Conservation (phyloP, 2,329 filamentous ascomycete genomes). For the Penicillium sp. region DNA sequence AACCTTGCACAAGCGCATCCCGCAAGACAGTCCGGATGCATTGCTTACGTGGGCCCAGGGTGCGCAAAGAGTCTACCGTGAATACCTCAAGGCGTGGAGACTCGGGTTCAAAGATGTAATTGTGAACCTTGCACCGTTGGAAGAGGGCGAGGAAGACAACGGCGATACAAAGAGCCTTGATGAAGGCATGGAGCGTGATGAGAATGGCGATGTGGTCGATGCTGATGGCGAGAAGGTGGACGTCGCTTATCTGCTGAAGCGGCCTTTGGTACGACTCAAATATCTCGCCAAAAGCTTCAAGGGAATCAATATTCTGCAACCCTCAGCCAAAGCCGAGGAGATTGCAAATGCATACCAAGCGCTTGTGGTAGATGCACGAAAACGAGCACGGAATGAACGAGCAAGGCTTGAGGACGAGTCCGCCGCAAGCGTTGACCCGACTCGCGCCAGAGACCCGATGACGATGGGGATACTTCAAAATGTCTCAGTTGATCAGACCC, state of each 20-base stretch:
- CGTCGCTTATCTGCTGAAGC: conserved; percentile 87
- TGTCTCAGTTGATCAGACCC: conserved; percentile 69
- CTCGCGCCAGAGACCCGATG: conserved; percentile 72
- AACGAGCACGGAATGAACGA: conserved; percentile 69
- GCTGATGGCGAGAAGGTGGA: conserved; percentile 85
- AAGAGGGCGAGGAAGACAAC: conserved; percentile 58
- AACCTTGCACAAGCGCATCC: conserved; percentile 75
- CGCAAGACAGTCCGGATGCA: conserved; percentile 66
- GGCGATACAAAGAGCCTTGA: conserved; percentile 52
- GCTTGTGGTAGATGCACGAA: conserved; percentile 73
- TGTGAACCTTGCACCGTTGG: conserved; percentile 80
- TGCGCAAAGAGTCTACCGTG: conserved; percentile 73
- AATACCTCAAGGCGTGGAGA: conserved; percentile 85
- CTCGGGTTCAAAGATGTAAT: conserved; percentile 93
- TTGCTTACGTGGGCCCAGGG: conserved; percentile 79
- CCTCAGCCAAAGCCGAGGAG: conserved; percentile 55
- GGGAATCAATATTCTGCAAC: conserved; percentile 48
- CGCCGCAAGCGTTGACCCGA: conserved; percentile 77
- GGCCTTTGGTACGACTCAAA: conserved; percentile 83
- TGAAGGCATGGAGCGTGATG: conserved; percentile 56
- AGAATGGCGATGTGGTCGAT: conserved; percentile 62
- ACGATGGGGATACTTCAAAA: conserved; percentile 70
- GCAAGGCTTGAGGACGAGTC: conserved; percentile 80
- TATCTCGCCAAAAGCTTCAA: conserved; percentile 82
- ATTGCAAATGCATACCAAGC: conserved; percentile 64